A percentile compares a stretch with the other conserved stretches of the same genome.
Evolutionary conservation across 208 protist species (phyloP).

Genomic region (Trypanosoma congolense): DNA sequence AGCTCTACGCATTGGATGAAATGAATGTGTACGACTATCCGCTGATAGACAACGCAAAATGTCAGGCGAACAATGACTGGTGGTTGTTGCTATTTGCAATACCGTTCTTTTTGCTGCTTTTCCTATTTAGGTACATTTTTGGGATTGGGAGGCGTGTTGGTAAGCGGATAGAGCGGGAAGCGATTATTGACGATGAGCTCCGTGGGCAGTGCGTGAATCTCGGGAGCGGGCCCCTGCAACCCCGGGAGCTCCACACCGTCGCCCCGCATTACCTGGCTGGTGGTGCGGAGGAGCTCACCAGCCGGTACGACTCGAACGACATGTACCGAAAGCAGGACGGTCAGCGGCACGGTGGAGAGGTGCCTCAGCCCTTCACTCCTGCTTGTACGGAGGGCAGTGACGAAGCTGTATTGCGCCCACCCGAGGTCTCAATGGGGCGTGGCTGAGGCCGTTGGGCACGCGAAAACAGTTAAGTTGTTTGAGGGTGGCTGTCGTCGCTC

Average conservation of each 20-base stretch:
- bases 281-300: no score
- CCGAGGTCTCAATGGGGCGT: no score
- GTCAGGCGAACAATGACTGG: slow-evolving; percentile 29
- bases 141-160: slow-evolving; percentile 39
- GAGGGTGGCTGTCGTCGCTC: neutral
- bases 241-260: neutral
- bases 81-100: slow-evolving; percentile 65
- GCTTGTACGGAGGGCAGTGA: neutral
- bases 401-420: neutral
- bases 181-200: slow-evolving; percentile 59
- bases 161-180: slow-evolving; percentile 43
- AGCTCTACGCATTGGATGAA: slow-evolving; percentile 48
- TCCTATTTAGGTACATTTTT: slow-evolving; percentile 54
- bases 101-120: slow-evolving; percentile 31
- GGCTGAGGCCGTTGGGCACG: neutral
- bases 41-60: slow-evolving; percentile 21
- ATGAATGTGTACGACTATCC: slow-evolving; percentile 22
- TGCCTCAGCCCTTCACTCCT: no score
- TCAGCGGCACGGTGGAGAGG: no score
- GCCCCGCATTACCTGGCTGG: neutral
- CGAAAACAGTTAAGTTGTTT: neutral
- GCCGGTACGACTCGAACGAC: no score
- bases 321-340: no score
- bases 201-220: slow-evolving; percentile 17
- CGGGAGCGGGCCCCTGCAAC: neutral